These are phyloP conservation scores for Isoetes taiwanensis DNA, from an alignment of 75 land plant species.

Conservation along the genomic window DNA sequence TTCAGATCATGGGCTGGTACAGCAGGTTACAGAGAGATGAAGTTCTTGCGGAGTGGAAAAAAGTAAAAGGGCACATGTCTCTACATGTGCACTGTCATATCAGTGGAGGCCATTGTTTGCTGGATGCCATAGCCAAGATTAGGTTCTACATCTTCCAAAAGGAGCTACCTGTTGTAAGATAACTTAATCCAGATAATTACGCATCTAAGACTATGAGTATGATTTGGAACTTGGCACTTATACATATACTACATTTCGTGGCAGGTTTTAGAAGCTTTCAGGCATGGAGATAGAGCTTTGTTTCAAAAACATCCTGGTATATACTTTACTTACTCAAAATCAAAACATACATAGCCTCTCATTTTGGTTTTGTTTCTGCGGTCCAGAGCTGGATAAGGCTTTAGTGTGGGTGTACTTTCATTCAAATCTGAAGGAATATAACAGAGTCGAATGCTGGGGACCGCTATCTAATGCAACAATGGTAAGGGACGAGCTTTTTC, in stretches of 20 bases:
- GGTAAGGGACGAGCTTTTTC: too few relatives aligned
- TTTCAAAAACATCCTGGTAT: slow-evolving; percentile 31
- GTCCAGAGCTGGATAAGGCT: slow-evolving; percentile 59
- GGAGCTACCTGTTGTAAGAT: slow-evolving; percentile 67
- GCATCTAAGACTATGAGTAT: too few relatives aligned
- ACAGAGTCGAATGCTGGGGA: slow-evolving; percentile 86
- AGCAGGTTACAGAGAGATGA: slow-evolving; percentile 58
- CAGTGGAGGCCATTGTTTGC: slow-evolving; percentile 51
- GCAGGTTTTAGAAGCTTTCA: slow-evolving; percentile 61
- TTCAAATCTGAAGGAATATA: slow-evolving; percentile 63
- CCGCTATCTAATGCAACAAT: slow-evolving; percentile 47
- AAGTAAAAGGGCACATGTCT: slow-evolving; percentile 43
- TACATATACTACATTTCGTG: slow-evolving; percentile 7
- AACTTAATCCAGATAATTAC: too few relatives aligned
- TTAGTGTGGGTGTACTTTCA: slow-evolving; percentile 88
- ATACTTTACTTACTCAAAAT: too few relatives aligned
- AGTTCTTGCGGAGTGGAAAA: slow-evolving; percentile 83
- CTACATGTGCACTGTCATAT: slow-evolving; percentile 81
- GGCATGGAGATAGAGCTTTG: slow-evolving; percentile 48
- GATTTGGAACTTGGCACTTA: too few relatives aligned
- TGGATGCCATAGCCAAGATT: slow-evolving; percentile 48
- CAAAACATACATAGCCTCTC: too few relatives aligned
- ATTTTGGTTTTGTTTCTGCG: too few relatives aligned
- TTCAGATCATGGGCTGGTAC: slow-evolving; percentile 76
- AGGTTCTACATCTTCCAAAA: slow-evolving; percentile 74